Evolutionary conservation across 1,284 basidiomycete genomes (phyloP), one percentile per base, ranked within the genome.

Genomic region (Quambalaria eucalypti): DNA sequence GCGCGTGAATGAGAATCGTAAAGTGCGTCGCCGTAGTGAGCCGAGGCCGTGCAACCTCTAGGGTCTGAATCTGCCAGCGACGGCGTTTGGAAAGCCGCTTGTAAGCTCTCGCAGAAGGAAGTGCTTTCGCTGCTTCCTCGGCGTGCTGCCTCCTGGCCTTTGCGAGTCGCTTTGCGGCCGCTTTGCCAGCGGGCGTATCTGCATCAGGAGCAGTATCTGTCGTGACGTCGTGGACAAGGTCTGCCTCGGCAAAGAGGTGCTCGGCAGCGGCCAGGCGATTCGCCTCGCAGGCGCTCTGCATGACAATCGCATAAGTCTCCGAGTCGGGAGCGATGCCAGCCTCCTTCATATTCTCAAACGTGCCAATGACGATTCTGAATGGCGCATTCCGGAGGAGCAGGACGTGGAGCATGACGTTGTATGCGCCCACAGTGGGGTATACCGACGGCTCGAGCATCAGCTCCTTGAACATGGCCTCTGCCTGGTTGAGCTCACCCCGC

Each of bases 1-100:
- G 86, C 1, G 85, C 88, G 19, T 84, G 81, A 78, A 97, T 86
- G 64, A 97, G 78, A 71, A 90, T 86, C n/a, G 89, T 90, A 61
- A 89, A 82, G 49, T 86, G 80, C 68, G 85, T 86, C 21, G 77
- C 68, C 54, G 78, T 76, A 1, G 79, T 39, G 16, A 14, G 16
- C 21, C 36, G 36, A 39, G 16, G 16, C 4, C 16, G 36, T 4
- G 36, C 36, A 21, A 39, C 16, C 74, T 33, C 51, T 19, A 39
- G 10, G 10, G 5, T 39, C 10, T 39, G 16, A 21, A 39, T 21
- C 21, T 4, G 36, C 5, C 5, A 21, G 16, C 36, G 36, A 14
- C 16, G 16, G 16, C 4, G 36, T n/a, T n/a, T n/a, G n/a, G n/a
- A n/a, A n/a, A n/a, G n/a, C n/a, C n/a, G n/a, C n/a, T n/a, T n/a